Conservation (phyloP, 768 basidiomycete species). For the Trametopsis cervina region DNA sequence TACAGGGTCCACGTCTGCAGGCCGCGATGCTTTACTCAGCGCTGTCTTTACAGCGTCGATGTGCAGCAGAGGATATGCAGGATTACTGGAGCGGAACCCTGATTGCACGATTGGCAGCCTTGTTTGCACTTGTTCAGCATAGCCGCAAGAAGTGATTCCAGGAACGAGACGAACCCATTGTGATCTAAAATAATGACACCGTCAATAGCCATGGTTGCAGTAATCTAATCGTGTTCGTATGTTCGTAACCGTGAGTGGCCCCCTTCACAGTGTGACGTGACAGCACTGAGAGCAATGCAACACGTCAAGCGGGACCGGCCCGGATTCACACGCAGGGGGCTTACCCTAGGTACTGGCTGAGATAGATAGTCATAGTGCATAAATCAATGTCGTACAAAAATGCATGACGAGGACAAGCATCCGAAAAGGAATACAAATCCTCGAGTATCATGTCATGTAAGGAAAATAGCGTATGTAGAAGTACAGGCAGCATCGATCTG, state of each 20-base stretch:
- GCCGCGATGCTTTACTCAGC: constrained; percentile 45
- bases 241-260: no score
- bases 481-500: constrained; percentile 3
- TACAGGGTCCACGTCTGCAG: constrained; percentile 64
- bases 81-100: constrained; percentile 71
- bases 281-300: no score
- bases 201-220: constrained; percentile 80
- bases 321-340: no score
- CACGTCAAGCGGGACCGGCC: no score
- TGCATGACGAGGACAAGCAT: background rate
- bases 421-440: background rate
- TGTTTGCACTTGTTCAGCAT: background rate
- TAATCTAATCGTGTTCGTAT: no score
- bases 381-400: background rate
- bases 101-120: constrained; percentile 76
- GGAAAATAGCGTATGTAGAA: background rate
- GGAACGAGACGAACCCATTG: constrained; percentile 46
- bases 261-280: no score
- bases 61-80: constrained; percentile 78
- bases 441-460: background rate
- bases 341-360: no score
- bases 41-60: constrained; percentile 81
- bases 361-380: background rate
- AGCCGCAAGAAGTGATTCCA: background rate
- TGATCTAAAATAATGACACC: constrained; percentile 76